phyloP scores from a whole-genome alignment of 345 rosid genomes.

The Camelina laxa region DNA sequence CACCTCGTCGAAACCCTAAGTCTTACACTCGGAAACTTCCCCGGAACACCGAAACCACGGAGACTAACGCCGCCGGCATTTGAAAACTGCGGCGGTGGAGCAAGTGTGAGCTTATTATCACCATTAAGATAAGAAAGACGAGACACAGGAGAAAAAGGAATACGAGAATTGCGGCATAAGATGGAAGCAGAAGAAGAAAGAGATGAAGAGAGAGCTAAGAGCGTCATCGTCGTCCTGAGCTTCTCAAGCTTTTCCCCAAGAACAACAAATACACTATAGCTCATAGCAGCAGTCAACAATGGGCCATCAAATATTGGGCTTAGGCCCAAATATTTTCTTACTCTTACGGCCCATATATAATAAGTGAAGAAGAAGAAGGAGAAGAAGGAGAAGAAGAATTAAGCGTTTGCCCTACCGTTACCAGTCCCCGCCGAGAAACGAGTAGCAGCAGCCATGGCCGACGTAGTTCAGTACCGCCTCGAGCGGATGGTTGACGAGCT shows the following conservation, averaged over 20 bases:
- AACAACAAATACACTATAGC: background rate
- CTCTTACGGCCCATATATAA: constrained; percentile 21
- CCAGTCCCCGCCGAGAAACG: constrained; percentile 35
- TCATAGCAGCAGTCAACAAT: background rate
- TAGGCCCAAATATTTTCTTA: background rate
- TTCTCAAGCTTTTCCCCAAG: background rate
- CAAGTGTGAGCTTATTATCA: background rate
- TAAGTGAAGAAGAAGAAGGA: background rate
- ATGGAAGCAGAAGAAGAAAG: constrained; percentile 22
- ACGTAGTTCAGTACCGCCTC: constrained; percentile 88
- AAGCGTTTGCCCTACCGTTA: constrained; percentile 34
- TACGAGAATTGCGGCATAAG: constrained; percentile 19
- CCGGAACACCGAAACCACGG: constrained; percentile 31
- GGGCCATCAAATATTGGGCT: constrained; percentile 2
- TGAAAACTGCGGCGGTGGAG: constrained; percentile 9
- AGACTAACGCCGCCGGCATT: constrained; percentile 31
- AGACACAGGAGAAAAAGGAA: constrained; percentile 9
- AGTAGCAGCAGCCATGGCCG: constrained; percentile 64
- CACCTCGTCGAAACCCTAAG: constrained; percentile 48
- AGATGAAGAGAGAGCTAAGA: constrained; percentile 40
- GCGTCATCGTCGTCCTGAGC: constrained; percentile 37
- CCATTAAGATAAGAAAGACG: constrained; percentile 6
- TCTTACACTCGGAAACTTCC: constrained; percentile 30
- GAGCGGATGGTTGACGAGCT: constrained; percentile 98
- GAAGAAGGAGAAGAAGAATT: background rate